phyloP scores from a whole-genome alignment of 192 early-diverging fungal species.

The Physocladia obscura region DNA sequence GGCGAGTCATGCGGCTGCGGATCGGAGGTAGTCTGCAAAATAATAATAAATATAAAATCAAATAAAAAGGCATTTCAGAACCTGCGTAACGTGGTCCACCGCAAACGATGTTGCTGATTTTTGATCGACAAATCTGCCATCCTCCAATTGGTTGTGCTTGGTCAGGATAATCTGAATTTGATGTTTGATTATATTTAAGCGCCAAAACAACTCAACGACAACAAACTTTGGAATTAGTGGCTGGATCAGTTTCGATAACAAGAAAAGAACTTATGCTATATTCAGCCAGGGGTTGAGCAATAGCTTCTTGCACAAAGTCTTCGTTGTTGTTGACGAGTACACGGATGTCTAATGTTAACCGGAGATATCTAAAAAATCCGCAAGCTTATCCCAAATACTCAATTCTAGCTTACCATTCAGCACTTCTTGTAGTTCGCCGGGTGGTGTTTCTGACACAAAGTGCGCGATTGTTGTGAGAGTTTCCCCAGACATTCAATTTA shows the following conservation, averaged over 20 bases:
- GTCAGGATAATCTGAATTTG: constrained; percentile 75
- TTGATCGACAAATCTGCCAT: constrained; percentile 72
- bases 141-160: constrained; percentile 67
- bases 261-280: constrained; percentile 85
- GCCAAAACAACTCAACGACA: no score
- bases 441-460: constrained; percentile 85
- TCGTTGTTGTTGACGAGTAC: constrained; percentile 76
- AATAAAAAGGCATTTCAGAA: constrained; percentile 6
- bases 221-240: no score
- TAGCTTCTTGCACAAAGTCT: constrained; percentile 64
- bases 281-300: constrained; percentile 68
- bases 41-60: no score
- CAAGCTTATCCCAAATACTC: no score
- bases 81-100: constrained; percentile 75
- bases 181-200: no score
- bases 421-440: constrained; percentile 95
- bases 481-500: no score
- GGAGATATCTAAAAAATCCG: no score
- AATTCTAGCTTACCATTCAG: constrained; percentile 76
- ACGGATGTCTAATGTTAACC: constrained; percentile 86
- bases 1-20: constrained; percentile 38
- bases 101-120: constrained; percentile 67
- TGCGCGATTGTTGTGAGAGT: constrained; percentile 62
- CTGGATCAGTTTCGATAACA: constrained; percentile 47
- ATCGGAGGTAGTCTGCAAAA: constrained; percentile 56